Percentiles rank a stretch among this genome's conserved stretches.
Evolutionary conservation across 148 eudicot species (phyloP).

Genomic region (Rhododendron simsii): DNA sequence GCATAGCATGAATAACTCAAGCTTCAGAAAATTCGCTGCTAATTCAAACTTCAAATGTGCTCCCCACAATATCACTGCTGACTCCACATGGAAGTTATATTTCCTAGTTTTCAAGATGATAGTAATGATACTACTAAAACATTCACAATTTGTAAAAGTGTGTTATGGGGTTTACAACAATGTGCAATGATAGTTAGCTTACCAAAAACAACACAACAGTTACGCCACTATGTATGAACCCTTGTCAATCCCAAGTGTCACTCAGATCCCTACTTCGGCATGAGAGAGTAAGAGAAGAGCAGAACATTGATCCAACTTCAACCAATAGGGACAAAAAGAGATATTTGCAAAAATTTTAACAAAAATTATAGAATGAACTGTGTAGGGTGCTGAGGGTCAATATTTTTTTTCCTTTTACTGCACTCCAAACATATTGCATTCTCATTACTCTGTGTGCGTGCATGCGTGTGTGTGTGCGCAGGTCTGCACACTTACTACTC

Average conservation of each 20-base stretch:
- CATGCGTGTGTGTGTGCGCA: neutral
- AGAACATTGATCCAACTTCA: neutral
- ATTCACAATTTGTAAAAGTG: neutral
- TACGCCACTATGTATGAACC: neutral
- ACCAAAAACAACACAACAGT: neutral
- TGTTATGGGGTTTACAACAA: neutral
- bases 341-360: neutral
- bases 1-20: neutral
- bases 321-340: neutral
- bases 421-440: too few relatives aligned
- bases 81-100: neutral
- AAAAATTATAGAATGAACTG: neutral
- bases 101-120: neutral
- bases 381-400: neutral
- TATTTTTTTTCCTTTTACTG: neutral
- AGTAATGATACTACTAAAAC: neutral
- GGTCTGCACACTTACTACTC: neutral
- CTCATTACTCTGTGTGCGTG: too few relatives aligned
- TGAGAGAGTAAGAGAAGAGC: neutral
- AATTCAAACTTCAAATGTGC: neutral
- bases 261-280: neutral
- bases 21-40: neutral
- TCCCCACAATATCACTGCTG: neutral
- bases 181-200: neutral
- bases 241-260: neutral